A percentile compares a stretch with the other conserved stretches of the same genome.
These are phyloP conservation scores for Trebouxiophyceae sp. DNA, from an alignment of 163 green algal genomes.

Conservation along the genomic window DNA sequence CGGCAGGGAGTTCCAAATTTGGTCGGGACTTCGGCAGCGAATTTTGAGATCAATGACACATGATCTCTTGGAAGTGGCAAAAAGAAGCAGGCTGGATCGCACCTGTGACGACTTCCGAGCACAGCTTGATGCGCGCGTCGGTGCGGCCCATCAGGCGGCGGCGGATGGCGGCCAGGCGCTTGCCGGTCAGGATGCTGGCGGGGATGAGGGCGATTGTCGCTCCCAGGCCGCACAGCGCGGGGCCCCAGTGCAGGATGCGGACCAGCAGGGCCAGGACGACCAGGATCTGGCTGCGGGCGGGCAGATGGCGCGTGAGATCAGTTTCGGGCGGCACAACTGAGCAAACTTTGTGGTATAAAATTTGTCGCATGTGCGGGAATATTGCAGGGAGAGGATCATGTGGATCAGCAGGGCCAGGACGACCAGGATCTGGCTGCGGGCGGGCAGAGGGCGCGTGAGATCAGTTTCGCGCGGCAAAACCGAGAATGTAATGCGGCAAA, in stretches of 20 bases:
- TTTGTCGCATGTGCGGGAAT: too few relatives aligned
- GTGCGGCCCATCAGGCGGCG: slow-evolving; percentile 60
- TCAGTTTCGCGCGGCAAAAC: too few relatives aligned
- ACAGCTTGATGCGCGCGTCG: slow-evolving; percentile 78
- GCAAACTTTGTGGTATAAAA: too few relatives aligned
- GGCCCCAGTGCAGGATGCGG: slow-evolving; percentile 31
- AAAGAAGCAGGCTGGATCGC: too few relatives aligned
- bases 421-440: slow-evolving; percentile 43
- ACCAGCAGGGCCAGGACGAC: slow-evolving; percentile 66
- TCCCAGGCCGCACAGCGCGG: slow-evolving; percentile 59
- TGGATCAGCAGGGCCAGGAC: slow-evolving; percentile 65
- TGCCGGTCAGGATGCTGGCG: slow-evolving; percentile 71
- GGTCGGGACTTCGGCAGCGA: too few relatives aligned
- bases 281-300: slow-evolving; percentile 43
- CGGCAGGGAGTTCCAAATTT: too few relatives aligned
- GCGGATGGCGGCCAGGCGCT: slow-evolving; percentile 31
- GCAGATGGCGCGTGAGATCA: too few relatives aligned
- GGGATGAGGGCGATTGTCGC: slow-evolving; percentile 74
- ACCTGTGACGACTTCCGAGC: slow-evolving; percentile 69
- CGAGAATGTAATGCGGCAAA: too few relatives aligned
- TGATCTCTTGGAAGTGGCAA: too few relatives aligned
- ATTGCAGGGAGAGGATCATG: slow-evolving; percentile 42
- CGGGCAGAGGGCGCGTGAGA: too few relatives aligned
- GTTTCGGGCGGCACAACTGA: too few relatives aligned
- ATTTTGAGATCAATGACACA: too few relatives aligned